Base-by-base conservation (phyloP, 1,284 basidiomycete genomes). In the Peniophora sp. region DNA sequence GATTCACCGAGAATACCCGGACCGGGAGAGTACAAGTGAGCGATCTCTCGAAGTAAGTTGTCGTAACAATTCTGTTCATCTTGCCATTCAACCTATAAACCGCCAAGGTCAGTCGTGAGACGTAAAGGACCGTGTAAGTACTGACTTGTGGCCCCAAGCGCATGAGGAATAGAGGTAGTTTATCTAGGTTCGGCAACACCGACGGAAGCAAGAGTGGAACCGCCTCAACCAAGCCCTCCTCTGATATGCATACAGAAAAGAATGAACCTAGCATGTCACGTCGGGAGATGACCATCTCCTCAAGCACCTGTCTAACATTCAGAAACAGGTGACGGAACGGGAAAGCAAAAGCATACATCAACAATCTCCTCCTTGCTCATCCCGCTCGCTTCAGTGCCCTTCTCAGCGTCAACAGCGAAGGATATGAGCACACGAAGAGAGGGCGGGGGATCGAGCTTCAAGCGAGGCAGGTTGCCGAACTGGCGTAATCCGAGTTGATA, bases 401-500 rank as follows among this genome's bases (percentile, higher is more conserved):
- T 74, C 62, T 93, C 92, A 2, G 76, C 78, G 9, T 88, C 83
- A 5, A 95, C 83, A 0, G 92, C 95, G 8, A 97, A 76, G 37
- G 77, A 71, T 8, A 99, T 63, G 43, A 99, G 73, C 9, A 79
- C 79, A 2, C 74, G 74, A 3, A 99, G 62, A 0, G 78, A 69
- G 0, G 92, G 92, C 1, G 94, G 72, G 0, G 97, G 96, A 39
- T 95, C 83, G 3, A 99, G 74, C 50, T 81, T 82, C 45, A 98
- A 67, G 9, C 82, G 76, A 48, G 79, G 76, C 54, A 90, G 79
- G 54, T 88, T 81, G 0, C 95, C 93, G 61, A 99, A 99, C 64
- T 99, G 96, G 17, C 92, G 76, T 44, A 99, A 68, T 2, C 84
- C 90, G 1, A 99, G 78, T 63, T 99, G 97, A 65, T 97, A 99